A percentile compares a stretch with the other conserved stretches of the same genome.
phyloP scores from a whole-genome alignment of 2,329 filamentous ascomycete species.

The Leptodontidium sp. region DNA sequence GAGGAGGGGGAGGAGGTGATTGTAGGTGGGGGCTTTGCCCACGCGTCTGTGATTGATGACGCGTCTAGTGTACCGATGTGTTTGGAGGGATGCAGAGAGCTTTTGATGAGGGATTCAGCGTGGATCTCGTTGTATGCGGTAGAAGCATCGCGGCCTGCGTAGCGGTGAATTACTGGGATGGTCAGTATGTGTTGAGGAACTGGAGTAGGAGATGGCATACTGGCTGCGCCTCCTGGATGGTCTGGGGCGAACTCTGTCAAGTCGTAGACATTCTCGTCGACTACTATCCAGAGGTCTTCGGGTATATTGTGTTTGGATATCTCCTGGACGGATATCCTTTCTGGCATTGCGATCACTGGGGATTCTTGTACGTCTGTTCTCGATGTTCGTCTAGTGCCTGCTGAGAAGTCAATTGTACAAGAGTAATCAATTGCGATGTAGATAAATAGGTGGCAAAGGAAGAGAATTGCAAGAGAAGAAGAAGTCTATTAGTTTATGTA shows the following conservation, averaged over 20 bases:
- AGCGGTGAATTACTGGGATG: slow-evolving; percentile 54
- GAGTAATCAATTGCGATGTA: background rate
- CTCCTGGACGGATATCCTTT: slow-evolving; percentile 51
- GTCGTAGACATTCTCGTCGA: slow-evolving; percentile 73
- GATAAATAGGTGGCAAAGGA: background rate
- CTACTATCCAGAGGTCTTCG: slow-evolving; percentile 70
- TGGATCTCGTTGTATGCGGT: slow-evolving; percentile 61
- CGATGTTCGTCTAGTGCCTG: background rate
- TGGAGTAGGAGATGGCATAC: slow-evolving; percentile 47
- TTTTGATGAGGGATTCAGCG: slow-evolving; percentile 55
- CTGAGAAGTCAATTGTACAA: slow-evolving; percentile 14
- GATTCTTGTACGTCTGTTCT: background rate
- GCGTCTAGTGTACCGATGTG: slow-evolving; percentile 58
- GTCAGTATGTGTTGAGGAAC: slow-evolving; percentile 19
- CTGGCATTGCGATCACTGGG: slow-evolving; percentile 31
- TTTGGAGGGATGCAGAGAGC: slow-evolving; percentile 53
- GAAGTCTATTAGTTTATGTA: slow-evolving; percentile 25
- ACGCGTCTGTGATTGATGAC: slow-evolving; percentile 57
- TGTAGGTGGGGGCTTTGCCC: slow-evolving; percentile 52
- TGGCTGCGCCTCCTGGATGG: slow-evolving; percentile 66
- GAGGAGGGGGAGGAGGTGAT: slow-evolving; percentile 37
- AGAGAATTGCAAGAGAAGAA: background rate
- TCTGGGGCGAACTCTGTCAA: slow-evolving; percentile 71
- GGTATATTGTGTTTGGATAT: slow-evolving; percentile 57
- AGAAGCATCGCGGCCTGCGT: slow-evolving; percentile 63